Evolutionary conservation across 148 eudicot genomes (phyloP).

Genomic region (Fagopyrum tataricum): DNA sequence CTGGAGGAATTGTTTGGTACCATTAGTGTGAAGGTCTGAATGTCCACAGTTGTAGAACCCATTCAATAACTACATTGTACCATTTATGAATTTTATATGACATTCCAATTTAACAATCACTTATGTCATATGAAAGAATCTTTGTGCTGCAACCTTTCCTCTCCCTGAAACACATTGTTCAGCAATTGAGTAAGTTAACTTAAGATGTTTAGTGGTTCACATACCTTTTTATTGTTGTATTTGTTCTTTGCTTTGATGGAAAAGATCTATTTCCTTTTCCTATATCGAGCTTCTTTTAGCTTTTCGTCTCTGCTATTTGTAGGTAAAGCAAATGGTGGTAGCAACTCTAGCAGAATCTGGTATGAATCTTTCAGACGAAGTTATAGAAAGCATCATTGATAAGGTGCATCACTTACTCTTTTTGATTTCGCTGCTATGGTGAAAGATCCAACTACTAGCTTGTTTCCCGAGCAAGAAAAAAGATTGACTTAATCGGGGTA

Average conservation of each 20-base stretch:
- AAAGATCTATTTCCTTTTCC: background rate
- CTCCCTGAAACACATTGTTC: background rate
- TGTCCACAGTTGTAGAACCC: background rate
- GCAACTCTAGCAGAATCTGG: slow-evolving; percentile 69
- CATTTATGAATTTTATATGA: background rate
- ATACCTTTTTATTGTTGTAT: background rate
- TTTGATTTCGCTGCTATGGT: background rate
- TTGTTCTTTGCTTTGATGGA: background rate
- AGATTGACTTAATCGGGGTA: background rate
- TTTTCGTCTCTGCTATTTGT: background rate
- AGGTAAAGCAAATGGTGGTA: slow-evolving; percentile 77
- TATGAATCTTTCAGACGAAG: slow-evolving; percentile 58
- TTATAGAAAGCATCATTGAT: slow-evolving; percentile 61
- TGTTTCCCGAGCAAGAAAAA: background rate
- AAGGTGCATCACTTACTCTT: slow-evolving; percentile 34
- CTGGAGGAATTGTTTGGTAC: background rate
- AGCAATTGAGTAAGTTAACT: background rate
- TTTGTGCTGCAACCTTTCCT: background rate
- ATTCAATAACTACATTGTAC: background rate
- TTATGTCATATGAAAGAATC: background rate
- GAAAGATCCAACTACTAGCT: background rate
- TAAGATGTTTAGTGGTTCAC: background rate
- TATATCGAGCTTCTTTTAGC: background rate
- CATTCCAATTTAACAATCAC: background rate
- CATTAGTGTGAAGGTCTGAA: background rate